phyloP scores from a whole-genome alignment of 1,284 basidiomycete genomes.

The Tilletia horrida region DNA sequence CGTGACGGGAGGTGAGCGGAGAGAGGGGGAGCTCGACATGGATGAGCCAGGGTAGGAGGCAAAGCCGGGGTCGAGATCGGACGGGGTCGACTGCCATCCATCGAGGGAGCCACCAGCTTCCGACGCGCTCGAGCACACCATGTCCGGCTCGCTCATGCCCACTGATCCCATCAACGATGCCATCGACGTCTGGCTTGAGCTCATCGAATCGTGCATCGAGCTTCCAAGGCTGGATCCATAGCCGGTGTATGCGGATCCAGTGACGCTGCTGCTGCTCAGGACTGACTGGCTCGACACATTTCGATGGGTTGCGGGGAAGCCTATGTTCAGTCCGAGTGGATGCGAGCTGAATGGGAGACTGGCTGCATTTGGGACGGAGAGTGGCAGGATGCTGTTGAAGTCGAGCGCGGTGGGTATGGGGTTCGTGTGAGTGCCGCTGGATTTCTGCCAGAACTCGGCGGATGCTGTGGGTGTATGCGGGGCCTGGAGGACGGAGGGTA shows the following conservation, averaged over 20 bases:
- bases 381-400: neutral
- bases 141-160: neutral
- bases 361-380: too few species aligned
- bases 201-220: too few species aligned
- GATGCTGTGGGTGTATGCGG: neutral
- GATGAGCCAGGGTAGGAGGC: neutral
- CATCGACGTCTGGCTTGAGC: neutral
- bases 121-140: constrained; percentile 1
- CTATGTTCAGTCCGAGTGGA: neutral
- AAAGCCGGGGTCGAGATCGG: neutral
- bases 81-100: neutral
- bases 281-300: neutral
- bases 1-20: neutral
- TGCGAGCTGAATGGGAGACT: too few species aligned
- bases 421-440: neutral
- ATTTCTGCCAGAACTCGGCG: neutral
- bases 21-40: neutral
- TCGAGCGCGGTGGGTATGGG: neutral
- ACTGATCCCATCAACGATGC: neutral
- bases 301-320: neutral
- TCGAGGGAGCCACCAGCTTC: neutral
- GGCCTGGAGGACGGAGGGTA: neutral
- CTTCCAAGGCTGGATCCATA: too few species aligned
- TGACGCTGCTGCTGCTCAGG: neutral
- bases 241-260: too few species aligned